Conservation (phyloP, 169 alveolate species). For the Plasmodium sp. region DNA sequence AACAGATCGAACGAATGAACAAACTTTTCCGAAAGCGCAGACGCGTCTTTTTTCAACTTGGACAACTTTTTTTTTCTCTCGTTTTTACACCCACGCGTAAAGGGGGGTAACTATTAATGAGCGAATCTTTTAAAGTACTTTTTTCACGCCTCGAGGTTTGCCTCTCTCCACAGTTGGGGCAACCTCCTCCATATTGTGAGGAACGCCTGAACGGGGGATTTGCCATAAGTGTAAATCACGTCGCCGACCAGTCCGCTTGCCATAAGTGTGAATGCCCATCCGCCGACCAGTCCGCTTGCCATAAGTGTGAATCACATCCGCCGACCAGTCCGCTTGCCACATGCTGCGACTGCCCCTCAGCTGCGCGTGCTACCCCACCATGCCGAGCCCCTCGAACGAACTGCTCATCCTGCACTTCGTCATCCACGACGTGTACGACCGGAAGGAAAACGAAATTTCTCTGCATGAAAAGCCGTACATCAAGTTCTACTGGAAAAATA, state of each 20-base stretch:
- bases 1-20: neutral
- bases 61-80: neutral
- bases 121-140: neutral
- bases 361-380: neutral
- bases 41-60: neutral
- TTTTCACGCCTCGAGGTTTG: neutral
- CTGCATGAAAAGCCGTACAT: conserved; percentile 42
- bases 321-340: neutral
- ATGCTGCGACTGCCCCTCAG: neutral
- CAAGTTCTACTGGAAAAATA: conserved; percentile 47
- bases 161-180: neutral
- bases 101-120: neutral
- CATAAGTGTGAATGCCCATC: too few species aligned
- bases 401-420: conserved; percentile 23
- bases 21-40: neutral
- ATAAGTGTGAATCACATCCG: too few species aligned
- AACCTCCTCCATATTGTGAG: neutral
- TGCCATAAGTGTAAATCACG: too few species aligned
- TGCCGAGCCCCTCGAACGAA: neutral
- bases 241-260: too few species aligned
- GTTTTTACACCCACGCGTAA: neutral
- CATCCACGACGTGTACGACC: conserved; percentile 34
- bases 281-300: too few species aligned
- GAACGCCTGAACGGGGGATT: neutral
- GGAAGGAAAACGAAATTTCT: neutral